Percentiles rank a stretch among this genome's conserved stretches.
Conservation (phyloP, 208 protist genomes). For the Herpetomonas samuelpessoai region DNA sequence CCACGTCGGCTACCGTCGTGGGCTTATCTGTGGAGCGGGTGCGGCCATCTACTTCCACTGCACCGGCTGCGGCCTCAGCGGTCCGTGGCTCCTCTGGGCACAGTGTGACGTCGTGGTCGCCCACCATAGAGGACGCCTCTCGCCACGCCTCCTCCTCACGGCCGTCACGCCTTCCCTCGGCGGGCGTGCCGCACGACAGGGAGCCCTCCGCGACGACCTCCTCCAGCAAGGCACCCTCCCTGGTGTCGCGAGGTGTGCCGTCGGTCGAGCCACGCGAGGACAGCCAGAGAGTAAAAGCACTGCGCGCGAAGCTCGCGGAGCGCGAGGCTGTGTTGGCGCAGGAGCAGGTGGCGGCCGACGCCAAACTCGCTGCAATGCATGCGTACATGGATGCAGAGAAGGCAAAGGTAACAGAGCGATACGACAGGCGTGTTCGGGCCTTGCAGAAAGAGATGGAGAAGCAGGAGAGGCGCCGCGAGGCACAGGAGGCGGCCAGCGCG, state of each 20-base stretch:
- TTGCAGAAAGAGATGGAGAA: not conserved
- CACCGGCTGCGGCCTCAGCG: too few species aligned
- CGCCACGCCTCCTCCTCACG: too few species aligned
- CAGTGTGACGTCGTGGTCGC: too few species aligned
- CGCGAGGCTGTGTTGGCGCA: not conserved
- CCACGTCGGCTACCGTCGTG: not conserved
- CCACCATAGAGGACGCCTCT: too few species aligned
- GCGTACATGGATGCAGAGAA: constrained; percentile 1
- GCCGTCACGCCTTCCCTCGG: too few species aligned
- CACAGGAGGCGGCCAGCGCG: not conserved
- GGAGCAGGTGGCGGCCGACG: not conserved
- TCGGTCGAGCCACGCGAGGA: too few species aligned
- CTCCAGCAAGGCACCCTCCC: too few species aligned
- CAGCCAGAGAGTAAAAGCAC: not conserved
- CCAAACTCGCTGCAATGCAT: not conserved
- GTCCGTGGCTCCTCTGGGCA: too few species aligned
- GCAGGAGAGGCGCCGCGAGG: not conserved
- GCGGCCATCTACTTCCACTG: too few species aligned
- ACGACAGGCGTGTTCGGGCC: not conserved
- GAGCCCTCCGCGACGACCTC: too few species aligned
- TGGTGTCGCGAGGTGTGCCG: too few species aligned
- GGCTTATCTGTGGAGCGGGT: not conserved
- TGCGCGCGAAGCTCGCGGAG: constrained; percentile 1
- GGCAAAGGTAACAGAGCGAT: not conserved
- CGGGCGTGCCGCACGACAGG: too few species aligned